Percentiles rank a stretch among this genome's conserved stretches.
phyloP scores from a whole-genome alignment of 495 filamentous ascomycete genomes.

The Aeminium ludgeri region DNA sequence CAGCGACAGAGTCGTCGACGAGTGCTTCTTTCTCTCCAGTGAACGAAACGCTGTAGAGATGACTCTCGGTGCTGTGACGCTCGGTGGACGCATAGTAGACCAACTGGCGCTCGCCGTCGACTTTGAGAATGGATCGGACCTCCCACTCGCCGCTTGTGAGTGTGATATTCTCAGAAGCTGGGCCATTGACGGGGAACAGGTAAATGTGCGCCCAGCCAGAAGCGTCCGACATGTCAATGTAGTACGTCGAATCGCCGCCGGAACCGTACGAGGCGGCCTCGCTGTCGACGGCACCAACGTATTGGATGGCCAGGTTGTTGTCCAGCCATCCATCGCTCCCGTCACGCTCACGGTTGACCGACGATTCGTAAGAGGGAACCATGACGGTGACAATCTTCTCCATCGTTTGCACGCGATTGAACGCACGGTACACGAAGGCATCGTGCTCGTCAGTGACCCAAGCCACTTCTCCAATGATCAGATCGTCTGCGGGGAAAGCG shows the following conservation, averaged over 20 bases:
- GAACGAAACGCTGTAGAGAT: constrained; percentile 37
- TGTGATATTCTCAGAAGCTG: constrained; percentile 22
- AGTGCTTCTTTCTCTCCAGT: constrained; percentile 32
- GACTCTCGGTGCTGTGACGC: constrained; percentile 36
- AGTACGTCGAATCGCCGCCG: constrained; percentile 23
- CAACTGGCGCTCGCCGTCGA: constrained; percentile 32
- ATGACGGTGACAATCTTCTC: constrained; percentile 38
- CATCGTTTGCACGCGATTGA: constrained; percentile 40
- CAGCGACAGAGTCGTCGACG: constrained; percentile 32
- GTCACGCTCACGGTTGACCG: constrained; percentile 33
- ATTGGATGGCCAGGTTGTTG: constrained; percentile 33
- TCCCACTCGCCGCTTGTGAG: constrained; percentile 42
- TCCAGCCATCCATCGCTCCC: constrained; percentile 42
- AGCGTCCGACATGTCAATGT: constrained; percentile 39
- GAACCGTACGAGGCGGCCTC: constrained; percentile 4
- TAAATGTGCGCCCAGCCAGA: constrained; percentile 41
- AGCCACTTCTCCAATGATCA: constrained; percentile 39
- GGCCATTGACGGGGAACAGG: constrained; percentile 33
- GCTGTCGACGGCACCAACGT: constrained; percentile 8
- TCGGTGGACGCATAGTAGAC: constrained; percentile 41
- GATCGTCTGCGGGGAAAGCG: constrained; percentile 32
- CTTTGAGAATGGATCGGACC: constrained; percentile 32
- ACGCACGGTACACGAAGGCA: constrained; percentile 36
- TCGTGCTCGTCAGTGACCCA: constrained; percentile 38
- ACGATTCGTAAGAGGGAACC: constrained; percentile 17